These are phyloP conservation scores for Xylaria nigripes DNA, from an alignment of 495 filamentous ascomycete species.

Conservation along the genomic window DNA sequence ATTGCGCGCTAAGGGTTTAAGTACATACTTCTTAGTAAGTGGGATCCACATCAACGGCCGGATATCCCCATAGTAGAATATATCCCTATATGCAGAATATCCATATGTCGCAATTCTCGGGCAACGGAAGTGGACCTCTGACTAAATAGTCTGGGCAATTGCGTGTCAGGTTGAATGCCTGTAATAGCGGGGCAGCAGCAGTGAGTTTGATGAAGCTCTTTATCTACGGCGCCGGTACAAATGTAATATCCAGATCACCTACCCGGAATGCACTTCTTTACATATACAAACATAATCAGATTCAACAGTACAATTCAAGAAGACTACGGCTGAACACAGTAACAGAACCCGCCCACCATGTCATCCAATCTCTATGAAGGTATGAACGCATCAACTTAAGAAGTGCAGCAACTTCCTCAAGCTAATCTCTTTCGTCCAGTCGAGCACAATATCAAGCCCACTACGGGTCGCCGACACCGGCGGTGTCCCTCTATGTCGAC, in stretches of 20 bases:
- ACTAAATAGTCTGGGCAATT: background rate
- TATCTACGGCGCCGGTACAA: background rate
- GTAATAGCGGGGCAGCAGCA: background rate
- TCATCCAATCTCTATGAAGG: constrained; percentile 40
- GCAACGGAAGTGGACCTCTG: too few relatives aligned
- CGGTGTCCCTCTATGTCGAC: constrained; percentile 78
- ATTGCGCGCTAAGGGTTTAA: too few relatives aligned
- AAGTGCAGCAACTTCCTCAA: constrained; percentile 12
- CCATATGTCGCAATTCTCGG: too few relatives aligned
- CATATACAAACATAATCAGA: background rate
- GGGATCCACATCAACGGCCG: too few relatives aligned
- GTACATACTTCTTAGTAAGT: too few relatives aligned
- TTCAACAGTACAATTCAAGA: background rate
- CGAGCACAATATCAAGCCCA: constrained; percentile 66
- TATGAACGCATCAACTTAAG: constrained; percentile 10
- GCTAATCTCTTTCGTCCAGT: constrained; percentile 42
- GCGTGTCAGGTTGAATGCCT: background rate
- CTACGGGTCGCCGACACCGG: constrained; percentile 33
- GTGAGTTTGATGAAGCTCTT: background rate
- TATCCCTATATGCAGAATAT: too few relatives aligned
- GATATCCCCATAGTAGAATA: too few relatives aligned
- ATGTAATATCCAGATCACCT: background rate
- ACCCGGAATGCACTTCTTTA: background rate
- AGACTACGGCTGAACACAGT: background rate
- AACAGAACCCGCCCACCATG: constrained; percentile 24